Evolutionary conservation across 2,329 filamentous ascomycete genomes (phyloP).

Genomic region (Myriangium duriaei): DNA sequence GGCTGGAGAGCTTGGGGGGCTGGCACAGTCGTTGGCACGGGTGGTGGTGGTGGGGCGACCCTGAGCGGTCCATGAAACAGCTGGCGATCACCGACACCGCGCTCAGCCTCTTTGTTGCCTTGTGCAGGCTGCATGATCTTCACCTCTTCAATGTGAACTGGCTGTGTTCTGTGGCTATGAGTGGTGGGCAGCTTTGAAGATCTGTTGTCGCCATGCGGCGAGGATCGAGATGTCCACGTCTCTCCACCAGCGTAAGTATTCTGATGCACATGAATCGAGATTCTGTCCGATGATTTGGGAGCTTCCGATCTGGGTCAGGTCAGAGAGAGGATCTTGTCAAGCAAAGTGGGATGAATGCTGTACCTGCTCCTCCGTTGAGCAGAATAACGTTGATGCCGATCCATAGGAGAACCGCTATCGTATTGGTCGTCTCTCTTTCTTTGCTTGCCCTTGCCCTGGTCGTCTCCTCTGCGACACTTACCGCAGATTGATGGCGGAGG

Average conservation of each 20-base stretch:
- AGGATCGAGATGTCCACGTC: neutral
- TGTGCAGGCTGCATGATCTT: too few relatives aligned
- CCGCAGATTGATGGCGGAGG: conserved; percentile 23
- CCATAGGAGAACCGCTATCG: neutral
- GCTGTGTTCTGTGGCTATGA: too few relatives aligned
- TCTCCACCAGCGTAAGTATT: neutral
- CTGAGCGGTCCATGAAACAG: too few relatives aligned
- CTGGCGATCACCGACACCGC: too few relatives aligned
- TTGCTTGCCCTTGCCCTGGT: conserved; percentile 13
- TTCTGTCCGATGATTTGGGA: conserved; percentile 3
- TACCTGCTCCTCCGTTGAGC: conserved; percentile 5
- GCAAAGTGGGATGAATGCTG: neutral
- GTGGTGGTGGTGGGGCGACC: too few relatives aligned
- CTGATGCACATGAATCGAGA: conserved; percentile 9
- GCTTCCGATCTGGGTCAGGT: neutral
- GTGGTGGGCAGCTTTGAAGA: too few relatives aligned
- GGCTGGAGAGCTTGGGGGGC: too few relatives aligned
- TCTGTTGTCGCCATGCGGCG: too few relatives aligned
- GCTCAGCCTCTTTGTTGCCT: too few relatives aligned
- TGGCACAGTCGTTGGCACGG: too few relatives aligned
- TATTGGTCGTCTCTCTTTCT: conserved; percentile 18
- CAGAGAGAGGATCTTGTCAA: neutral
- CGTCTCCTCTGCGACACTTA: conserved; percentile 17
- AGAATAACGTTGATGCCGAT: too few relatives aligned
- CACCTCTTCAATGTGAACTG: too few relatives aligned